Evolutionary conservation across 2,329 filamentous ascomycete species (phyloP).

Genomic region (Biscogniauxia marginata): DNA sequence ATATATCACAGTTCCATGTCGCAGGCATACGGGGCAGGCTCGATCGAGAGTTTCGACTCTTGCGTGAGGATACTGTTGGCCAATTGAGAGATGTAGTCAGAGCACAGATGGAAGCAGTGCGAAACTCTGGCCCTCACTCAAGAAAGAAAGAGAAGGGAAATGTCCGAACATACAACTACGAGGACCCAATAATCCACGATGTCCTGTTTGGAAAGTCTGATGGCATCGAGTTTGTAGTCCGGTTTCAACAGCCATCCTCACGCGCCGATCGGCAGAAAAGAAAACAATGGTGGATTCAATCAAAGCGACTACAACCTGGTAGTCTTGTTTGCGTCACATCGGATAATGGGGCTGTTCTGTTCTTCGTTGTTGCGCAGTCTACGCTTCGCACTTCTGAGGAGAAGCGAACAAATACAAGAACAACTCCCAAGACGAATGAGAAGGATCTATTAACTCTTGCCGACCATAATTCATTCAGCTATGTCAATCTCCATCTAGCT

Average conservation of each 20-base stretch:
- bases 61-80: conserved; percentile 55
- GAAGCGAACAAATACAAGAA: background rate
- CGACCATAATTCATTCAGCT: conserved; percentile 30
- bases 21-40: conserved; percentile 46
- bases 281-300: conserved; percentile 49
- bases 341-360: conserved; percentile 37
- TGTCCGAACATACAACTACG: conserved; percentile 38
- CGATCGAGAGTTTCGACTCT: conserved; percentile 54
- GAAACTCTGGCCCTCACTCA: conserved; percentile 12
- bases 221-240: conserved; percentile 45
- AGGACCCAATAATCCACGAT: conserved; percentile 31
- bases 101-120: conserved; percentile 37
- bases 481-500: conserved; percentile 33
- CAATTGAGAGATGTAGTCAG: conserved; percentile 50
- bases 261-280: conserved; percentile 29
- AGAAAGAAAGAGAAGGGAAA: conserved; percentile 19
- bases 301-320: conserved; percentile 48
- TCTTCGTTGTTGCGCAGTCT: conserved; percentile 40
- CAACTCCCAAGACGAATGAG: background rate
- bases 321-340: conserved; percentile 50
- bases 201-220: conserved; percentile 36
- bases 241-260: conserved; percentile 44
- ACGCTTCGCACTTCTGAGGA: conserved; percentile 21
- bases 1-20: conserved; percentile 40
- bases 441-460: conserved; percentile 27